Evolutionary conservation across 768 basidiomycete species (phyloP), one percentile per base, ranked within the genome.

Genomic region (Russula brevipes): DNA sequence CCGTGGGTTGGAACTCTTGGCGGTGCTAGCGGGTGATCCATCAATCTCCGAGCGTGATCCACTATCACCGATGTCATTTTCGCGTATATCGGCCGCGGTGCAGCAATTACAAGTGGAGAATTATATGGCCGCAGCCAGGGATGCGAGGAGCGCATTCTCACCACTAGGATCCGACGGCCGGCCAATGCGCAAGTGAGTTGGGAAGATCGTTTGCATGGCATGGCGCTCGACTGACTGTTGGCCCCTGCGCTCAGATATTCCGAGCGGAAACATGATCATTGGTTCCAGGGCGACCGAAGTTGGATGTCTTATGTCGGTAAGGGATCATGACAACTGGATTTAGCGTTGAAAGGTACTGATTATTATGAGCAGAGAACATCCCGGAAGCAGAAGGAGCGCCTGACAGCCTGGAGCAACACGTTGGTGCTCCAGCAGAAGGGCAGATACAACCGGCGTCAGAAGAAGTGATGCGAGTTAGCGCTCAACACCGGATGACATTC

Each of bases 271-370:
- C 64, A 63, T 14, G 64, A 65, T 10, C 64, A 65, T 35, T 65
- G 64, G 64, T 65, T 65, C 55, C 64, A 63, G 38, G 64, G 64
- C 14, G 64, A 65, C 45, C 64, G 64, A 36, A 16, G 45, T 58
- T 62, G 61, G 54, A 65, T 65, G 64, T 65, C 64, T 0, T 65
- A 30, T 30, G 55, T 57, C 9, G 64, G 64, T 65, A 47, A 65
- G 60, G 19, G 41, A 33, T 35, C 35, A 36, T 12, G 0, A 14
- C 10, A 14, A 30, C 11, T 4, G 17, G 9, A 8, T 36, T 39
- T 31, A 19, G 51, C 35, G 31, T 45, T 31, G 35, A 57, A 19
- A 9, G n/a, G 11, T 9, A 24, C 24, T 47, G n/a, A 45, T 64
- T 16, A 60, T 5, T 16, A 19, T 5, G 14, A 44, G 16, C 63